phyloP scores from a whole-genome alignment of 768 basidiomycete genomes.

The Amanita molliuscula region DNA sequence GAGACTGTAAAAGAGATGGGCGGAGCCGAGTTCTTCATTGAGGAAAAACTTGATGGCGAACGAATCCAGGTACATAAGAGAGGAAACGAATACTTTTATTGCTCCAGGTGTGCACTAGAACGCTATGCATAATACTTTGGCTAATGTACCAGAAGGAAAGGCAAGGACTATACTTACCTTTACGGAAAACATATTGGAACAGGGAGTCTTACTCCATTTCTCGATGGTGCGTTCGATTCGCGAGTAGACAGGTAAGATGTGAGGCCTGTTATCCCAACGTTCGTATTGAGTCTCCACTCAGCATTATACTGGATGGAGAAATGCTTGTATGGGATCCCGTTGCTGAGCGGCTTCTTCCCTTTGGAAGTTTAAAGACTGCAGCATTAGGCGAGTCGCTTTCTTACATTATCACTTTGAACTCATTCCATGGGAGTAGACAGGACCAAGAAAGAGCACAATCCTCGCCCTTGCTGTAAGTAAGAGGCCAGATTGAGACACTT shows the following conservation, averaged over 20 bases:
- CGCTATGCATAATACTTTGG: not conserved
- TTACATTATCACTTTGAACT: not conserved
- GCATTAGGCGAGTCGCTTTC: conserved; percentile 52
- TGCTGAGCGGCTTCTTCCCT: conserved; percentile 79
- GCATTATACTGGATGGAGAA: conserved; percentile 93
- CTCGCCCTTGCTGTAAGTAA: conserved; percentile 83
- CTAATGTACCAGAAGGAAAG: conserved; percentile 45
- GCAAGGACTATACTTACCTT: conserved; percentile 83
- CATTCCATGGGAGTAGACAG: conserved; percentile 36
- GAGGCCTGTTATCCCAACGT: not conserved
- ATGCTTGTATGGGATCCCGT: conserved; percentile 98
- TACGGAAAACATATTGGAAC: conserved; percentile 79
- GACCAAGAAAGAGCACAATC: conserved; percentile 56
- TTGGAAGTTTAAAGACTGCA: conserved; percentile 90
- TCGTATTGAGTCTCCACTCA: conserved; percentile 17
- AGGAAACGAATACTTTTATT: conserved; percentile 87
- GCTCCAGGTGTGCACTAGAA: conserved; percentile 54
- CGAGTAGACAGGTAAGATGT: conserved; percentile 70
- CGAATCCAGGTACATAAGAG: conserved; percentile 92
- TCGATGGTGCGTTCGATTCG: conserved; percentile 64
- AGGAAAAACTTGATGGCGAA: conserved; percentile 97
- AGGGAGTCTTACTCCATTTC: conserved; percentile 84
- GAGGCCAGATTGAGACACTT: not conserved
- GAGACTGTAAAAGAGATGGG: conserved; percentile 83
- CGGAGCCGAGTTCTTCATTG: conserved; percentile 72